Conservation (phyloP, 306 rosid genomes). For the Sechiopsis laciniata region DNA sequence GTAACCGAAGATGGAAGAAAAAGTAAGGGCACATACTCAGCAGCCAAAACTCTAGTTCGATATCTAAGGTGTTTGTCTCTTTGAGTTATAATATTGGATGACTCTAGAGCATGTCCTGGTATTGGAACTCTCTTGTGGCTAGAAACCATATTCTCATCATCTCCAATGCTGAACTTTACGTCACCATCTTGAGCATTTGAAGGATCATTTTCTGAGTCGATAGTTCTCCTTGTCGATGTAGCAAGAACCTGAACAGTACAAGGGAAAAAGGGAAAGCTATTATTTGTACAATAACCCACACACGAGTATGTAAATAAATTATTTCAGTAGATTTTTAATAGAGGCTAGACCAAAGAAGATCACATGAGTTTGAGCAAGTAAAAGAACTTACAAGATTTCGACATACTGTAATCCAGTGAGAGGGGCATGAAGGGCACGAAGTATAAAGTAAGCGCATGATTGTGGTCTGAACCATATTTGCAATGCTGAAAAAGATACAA, state of each 20-base stretch:
- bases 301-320: neutral
- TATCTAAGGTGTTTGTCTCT: slow-evolving; percentile 94
- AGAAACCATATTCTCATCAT: slow-evolving; percentile 88
- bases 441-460: slow-evolving; percentile 84
- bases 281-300: neutral
- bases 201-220: slow-evolving; percentile 42
- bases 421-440: slow-evolving; percentile 76
- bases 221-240: slow-evolving; percentile 48
- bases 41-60: slow-evolving; percentile 91
- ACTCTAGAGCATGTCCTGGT: slow-evolving; percentile 37
- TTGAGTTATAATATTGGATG: slow-evolving; percentile 39
- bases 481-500: slow-evolving; percentile 47
- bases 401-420: slow-evolving; percentile 85
- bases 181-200: slow-evolving; percentile 52
- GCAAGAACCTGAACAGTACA: slow-evolving; percentile 66
- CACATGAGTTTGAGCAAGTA: neutral
- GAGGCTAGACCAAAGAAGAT: neutral
- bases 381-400: slow-evolving; percentile 71
- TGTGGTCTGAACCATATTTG: slow-evolving; percentile 64
- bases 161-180: slow-evolving; percentile 43
- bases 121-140: slow-evolving; percentile 31
- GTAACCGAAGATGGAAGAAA: neutral
- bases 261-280: neutral
- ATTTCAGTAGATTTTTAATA: neutral
- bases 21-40: slow-evolving; percentile 56